These are phyloP conservation scores for Pneumocystis sp. DNA, from an alignment of 1,139 yeast species.

Conservation along the genomic window DNA sequence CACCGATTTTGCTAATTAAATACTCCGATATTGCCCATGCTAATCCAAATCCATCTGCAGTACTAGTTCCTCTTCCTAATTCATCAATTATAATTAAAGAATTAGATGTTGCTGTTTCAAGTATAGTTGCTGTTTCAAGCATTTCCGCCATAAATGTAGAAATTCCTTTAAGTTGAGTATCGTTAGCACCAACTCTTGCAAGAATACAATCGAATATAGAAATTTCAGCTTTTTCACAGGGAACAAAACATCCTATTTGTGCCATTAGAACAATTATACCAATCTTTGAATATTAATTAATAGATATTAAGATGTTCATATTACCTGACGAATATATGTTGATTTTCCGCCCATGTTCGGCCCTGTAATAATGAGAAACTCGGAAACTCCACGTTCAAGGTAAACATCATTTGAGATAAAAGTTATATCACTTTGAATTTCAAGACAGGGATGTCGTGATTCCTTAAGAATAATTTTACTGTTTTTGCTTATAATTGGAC, in stretches of 20 bases:
- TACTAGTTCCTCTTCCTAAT: constrained; percentile 89
- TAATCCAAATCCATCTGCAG: constrained; percentile 93
- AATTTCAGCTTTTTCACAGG: constrained; percentile 57
- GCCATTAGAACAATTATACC: constrained; percentile 84
- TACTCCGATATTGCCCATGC: constrained; percentile 94
- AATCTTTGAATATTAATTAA: constrained; percentile 81
- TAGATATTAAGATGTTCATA: constrained; percentile 43
- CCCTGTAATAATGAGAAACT: constrained; percentile 79
- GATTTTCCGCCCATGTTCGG: constrained; percentile 74
- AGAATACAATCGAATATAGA: constrained; percentile 79
- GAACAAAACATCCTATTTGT: constrained; percentile 86
- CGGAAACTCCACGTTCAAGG: constrained; percentile 36
- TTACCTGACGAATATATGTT: background rate
- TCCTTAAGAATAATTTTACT: constrained; percentile 40
- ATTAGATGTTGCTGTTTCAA: constrained; percentile 69
- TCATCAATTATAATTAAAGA: constrained; percentile 88
- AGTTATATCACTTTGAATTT: constrained; percentile 72
- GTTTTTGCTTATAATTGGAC: constrained; percentile 51
- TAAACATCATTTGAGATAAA: constrained; percentile 78
- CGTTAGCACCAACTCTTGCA: constrained; percentile 98
- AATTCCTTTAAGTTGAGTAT: constrained; percentile 88
- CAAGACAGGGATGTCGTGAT: constrained; percentile 89
- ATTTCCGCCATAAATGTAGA: constrained; percentile 97
- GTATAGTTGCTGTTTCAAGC: constrained; percentile 87
- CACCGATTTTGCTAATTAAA: constrained; percentile 50